Base-by-base conservation (phyloP, 495 filamentous ascomycete species). In the Hypoxylon trugodes region DNA sequence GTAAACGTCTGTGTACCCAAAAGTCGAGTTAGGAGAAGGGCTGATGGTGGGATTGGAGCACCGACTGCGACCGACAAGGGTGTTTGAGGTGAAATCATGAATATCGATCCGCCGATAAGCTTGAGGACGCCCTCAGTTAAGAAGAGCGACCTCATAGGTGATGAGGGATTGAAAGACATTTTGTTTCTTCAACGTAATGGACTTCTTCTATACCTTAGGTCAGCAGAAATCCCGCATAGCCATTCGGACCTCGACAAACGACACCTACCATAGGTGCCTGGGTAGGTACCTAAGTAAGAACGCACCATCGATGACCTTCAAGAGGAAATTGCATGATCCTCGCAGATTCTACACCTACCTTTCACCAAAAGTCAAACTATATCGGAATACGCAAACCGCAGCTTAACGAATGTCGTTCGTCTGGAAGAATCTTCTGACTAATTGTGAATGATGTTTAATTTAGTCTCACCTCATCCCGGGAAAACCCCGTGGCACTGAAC, bases 1-100 rank as follows among this genome's bases (percentile, higher is more conserved):
- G 61, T 65, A 10, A 65, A 50, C 2, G 61, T 65, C 37, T 65
- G 61, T 1, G 61, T 65, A 22, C 61, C 61, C 12, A 65, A 24
- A 3, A 65, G 61, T 12, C 61, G 61, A 0, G 54, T 55, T 13
- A 65, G 10, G 4, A 65, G 36, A 15, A 54, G 61, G 10, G 61
- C 42, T 24, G 54, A 32, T 3, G 54, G 19, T 9, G 61, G 55
- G 3, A 59, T 53, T 0, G 53, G 40, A 1, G 32, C 53, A 10
- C 38, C 53, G n/a, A 65, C 61, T 19, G 61, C 61, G 15, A 41
- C 55, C 3, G 55, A 25, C 6, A 65, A 26, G 5, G 61, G 61
- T 3, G 61, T 59, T 19, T 55, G 48, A 4, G 61, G 61, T 2
- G 48, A 65, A 33, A 65, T 6, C 8, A 65, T 48, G 28, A 65